Base-by-base conservation (phyloP, 169 alveolate species). In the Cryptosporidium ubiquitum region DNA sequence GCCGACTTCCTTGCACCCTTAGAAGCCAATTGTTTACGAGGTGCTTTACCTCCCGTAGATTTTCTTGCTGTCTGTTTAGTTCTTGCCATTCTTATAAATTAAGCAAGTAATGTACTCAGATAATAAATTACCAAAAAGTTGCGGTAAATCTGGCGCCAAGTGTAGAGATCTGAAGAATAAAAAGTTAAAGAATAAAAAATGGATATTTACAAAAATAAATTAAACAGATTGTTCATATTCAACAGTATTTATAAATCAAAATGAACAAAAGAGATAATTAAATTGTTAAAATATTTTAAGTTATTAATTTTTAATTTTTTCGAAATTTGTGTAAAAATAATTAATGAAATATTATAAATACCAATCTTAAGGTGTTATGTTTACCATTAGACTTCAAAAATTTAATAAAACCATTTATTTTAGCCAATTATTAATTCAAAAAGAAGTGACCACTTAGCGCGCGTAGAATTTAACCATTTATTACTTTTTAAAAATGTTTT, bases 1-100 rank as follows among this genome's bases (percentile, higher is more conserved):
- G 99, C 99, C 23, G 99, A 95, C 93, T 98, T 98, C 86, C 99
- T 94, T n/a, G 99, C 99, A 20, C 99, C 99, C 93, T 98, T 98
- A 69, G 98, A 94, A 40, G 99, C 99, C 70, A 98, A 92, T 92
- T 97, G 99, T 89, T 98, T 98, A 73, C 99, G 93, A 57, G 99
- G 99, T 44, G 99, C 99, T 92, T 98, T 97, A 52, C 99, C 98
- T 68, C 99, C 99, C 44, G 99, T 96, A 79, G 99, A 96, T 92
- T 98, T 98, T 79, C 99, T 94, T 55, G 99, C 99, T 29, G 99
- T 98, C 92, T 97, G 99, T 93, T 98, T 98, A 5, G 99, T 98
- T 86, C 99, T 95, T 70, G 99, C 99, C 99, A 98, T 97, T 86
- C 70, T 73, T n/a, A 49, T 39, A 42, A 42, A 26, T 26, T 66